Conservation (phyloP, 345 rosid genomes). For the Corchorus capsularis region DNA sequence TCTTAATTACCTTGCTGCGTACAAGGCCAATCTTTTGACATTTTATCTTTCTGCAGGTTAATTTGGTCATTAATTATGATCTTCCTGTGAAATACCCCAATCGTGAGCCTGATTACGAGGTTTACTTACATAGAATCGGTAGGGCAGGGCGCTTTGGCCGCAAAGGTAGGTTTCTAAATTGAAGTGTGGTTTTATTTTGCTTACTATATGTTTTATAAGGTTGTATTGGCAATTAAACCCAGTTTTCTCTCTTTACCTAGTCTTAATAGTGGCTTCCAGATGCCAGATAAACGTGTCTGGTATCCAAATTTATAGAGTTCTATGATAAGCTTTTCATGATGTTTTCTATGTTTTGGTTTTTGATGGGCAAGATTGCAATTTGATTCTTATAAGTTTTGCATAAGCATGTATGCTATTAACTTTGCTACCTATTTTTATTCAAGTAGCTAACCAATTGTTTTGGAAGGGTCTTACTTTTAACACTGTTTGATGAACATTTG, state of each 20-base stretch:
- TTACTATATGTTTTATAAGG: not conserved
- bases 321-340: not conserved
- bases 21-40: conserved; percentile 10
- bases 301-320: not conserved
- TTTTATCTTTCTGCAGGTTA: conserved; percentile 52
- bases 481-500: not conserved
- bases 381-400: not conserved
- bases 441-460: not conserved
- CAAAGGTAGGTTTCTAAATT: conserved; percentile 51
- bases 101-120: conserved; percentile 82
- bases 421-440: not conserved
- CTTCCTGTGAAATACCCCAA: conserved; percentile 64
- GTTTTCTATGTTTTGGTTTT: not conserved
- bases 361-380: not conserved
- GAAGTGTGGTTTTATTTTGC: not conserved
- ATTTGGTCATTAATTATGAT: conserved; percentile 82
- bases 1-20: not conserved
- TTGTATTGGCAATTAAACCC: not conserved
- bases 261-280: not conserved
- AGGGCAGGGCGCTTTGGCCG: conserved; percentile 97
- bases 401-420: not conserved
- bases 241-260: not conserved
- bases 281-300: not conserved
- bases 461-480: not conserved
- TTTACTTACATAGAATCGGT: conserved; percentile 93